Evolutionary conservation across 768 basidiomycete genomes (phyloP), one percentile per base, ranked within the genome.

Genomic region (Mycena vulgaris): DNA sequence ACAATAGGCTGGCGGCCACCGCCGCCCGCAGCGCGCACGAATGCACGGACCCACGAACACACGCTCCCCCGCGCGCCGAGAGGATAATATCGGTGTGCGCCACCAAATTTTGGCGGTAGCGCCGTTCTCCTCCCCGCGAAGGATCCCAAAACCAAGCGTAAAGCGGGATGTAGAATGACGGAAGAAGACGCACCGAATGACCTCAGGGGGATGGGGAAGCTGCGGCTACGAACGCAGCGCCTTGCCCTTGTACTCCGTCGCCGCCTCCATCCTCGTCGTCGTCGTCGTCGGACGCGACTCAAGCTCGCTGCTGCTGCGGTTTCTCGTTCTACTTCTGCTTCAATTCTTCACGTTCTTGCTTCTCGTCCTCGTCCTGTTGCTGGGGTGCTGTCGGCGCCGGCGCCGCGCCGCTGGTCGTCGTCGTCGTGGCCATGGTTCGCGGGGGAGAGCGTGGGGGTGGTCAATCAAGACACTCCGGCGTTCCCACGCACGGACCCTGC

Each of bases 121-220:
- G n/a, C n/a, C n/a, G n/a, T n/a, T n/a, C n/a, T n/a, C n/a, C n/a
- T n/a, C n/a, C n/a, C n/a, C n/a, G n/a, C n/a, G n/a, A 47, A 47
- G 45, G 7, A 3, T 17, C 39, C n/a, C n/a, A 47, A 17, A 25
- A n/a, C n/a, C 40, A 58, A 39, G 42, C 19, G 28, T 28, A 57
- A 48, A 53, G 23, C 1, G 23, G 23, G 39, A n/a, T n/a, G n/a
- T 57, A 39, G 23, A 47, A 42, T 16, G 49, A 45, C 33, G 10
- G 21, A 13, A n/a, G n/a, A 40, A 33, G 13, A 61, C 51, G 30
- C 57, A 72, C 71, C 71, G 66, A 21, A 72, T 61, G 23, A 68
- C 61, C 61, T 72, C 71, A 11, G 71, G 48, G 16, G n/a, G n/a
- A n/a, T n/a, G n/a, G n/a, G 71, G 71, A 0, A 72, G 63, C 63